Evolutionary conservation across 2,329 filamentous ascomycete species (phyloP), one percentile per base, ranked within the genome.

Genomic region (Aureobasidium sp.): DNA sequence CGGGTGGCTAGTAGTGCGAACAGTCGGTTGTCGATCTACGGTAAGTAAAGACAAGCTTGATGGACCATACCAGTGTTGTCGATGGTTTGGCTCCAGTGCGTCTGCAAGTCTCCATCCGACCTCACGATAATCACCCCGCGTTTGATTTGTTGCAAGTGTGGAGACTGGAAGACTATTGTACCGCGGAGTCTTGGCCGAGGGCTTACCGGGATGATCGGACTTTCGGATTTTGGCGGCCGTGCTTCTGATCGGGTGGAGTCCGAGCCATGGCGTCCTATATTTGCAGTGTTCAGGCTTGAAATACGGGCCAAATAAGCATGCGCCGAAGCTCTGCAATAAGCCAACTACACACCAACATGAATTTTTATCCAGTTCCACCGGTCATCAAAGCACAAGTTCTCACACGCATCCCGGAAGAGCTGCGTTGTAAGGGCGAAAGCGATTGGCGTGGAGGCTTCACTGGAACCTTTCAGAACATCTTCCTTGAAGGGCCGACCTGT

Each of bases 361-460:
- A 75, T 44, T 75, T 75, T 39, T 75, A 73, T 29, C 69, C 72
- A 0, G 48, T 68, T 3, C 73, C 73, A 3, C 71, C 67, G 0
- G 65, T 63, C 16, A 69, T 77, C 21, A 64, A 71, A 39, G 75
- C 76, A 11, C 67, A 73, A 39, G 47, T 77, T 3, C 71, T 74
- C 36, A 63, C 72, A 2, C 72, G 69, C 16, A 72, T 77, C 11
- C 74, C 75, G 2, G 70, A 75, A 21, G 63, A 70, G 1, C 62
- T 73, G 15, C 66, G 74, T 29, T 53, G 50, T 16, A 41, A 53
- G n/a, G 36, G 36, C 34, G 36, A 57, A 1, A 73, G 74, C 0
- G 75, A 77, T 62, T 77, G 76, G 76, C 68, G 72, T 27, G 74
- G 75, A 1, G 73, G 73, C 0, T 72, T 72, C 47, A 70, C 72